Evolutionary conservation across 257 asterid species (phyloP).

Genomic region (Craterostigma plantagineum): DNA sequence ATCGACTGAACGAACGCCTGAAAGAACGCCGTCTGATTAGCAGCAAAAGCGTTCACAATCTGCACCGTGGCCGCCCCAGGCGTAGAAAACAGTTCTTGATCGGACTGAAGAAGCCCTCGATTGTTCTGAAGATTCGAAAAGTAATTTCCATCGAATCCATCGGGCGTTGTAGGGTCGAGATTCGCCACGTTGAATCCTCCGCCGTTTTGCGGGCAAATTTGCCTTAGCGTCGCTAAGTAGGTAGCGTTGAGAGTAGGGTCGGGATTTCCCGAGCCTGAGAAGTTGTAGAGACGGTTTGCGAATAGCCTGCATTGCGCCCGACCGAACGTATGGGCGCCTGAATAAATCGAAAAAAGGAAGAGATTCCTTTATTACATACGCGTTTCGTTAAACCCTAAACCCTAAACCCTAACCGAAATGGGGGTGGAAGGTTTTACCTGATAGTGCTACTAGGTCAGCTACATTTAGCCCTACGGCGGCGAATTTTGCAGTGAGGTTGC

Average conservation of each 20-base stretch:
- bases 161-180: slow-evolving; percentile 11
- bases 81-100: slow-evolving; percentile 14
- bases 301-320: slow-evolving; percentile 9
- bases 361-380: no score
- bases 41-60: not conserved
- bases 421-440: slow-evolving; percentile 10
- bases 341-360: not conserved
- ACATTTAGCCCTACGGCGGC: slow-evolving; percentile 10
- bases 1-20: slow-evolving; percentile 35
- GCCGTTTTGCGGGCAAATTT: slow-evolving; percentile 13
- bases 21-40: slow-evolving; percentile 26
- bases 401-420: no score
- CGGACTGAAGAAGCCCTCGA: slow-evolving; percentile 13
- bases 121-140: slow-evolving; percentile 9
- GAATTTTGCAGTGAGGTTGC: slow-evolving; percentile 8
- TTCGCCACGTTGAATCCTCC: slow-evolving; percentile 1
- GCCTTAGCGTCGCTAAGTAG: slow-evolving; percentile 4
- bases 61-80: not conserved
- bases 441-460: slow-evolving; percentile 21
- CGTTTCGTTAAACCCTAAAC: no score
- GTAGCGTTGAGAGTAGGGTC: slow-evolving; percentile 8
- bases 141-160: slow-evolving; percentile 11
- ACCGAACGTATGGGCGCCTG: slow-evolving; percentile 22
- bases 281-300: slow-evolving; percentile 10
- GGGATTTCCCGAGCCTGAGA: slow-evolving; percentile 2